These are phyloP conservation scores for Durusdinium trenchii DNA, from an alignment of 73 alveolate species.

Conservation along the genomic window DNA sequence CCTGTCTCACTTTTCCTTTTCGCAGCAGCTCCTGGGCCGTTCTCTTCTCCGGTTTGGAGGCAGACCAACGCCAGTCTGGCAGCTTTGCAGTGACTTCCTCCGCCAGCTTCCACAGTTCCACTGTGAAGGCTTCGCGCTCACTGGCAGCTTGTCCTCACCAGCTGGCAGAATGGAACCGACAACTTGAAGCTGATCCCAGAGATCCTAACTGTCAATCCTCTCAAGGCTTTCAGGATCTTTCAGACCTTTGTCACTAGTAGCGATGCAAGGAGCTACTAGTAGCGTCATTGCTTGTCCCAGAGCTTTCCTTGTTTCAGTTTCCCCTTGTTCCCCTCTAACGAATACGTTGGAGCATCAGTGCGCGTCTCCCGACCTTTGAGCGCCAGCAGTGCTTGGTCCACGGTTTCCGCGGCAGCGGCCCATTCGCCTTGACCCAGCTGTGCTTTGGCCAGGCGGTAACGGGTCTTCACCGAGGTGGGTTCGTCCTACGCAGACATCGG, in stretches of 20 bases:
- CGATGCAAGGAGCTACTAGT: no score
- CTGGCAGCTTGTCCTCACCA: constrained; percentile 19
- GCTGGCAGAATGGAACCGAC: neutral
- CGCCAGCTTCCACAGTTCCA: constrained; percentile 90
- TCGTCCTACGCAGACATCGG: constrained; percentile 51
- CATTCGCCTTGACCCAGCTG: constrained; percentile 47
- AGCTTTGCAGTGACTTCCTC: constrained; percentile 46
- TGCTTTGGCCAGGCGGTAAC: constrained; percentile 77
- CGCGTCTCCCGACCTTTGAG: neutral
- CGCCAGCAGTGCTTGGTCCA: constrained; percentile 55
- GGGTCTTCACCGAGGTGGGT: constrained; percentile 74
- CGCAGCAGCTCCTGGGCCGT: constrained; percentile 42
- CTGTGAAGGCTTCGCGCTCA: constrained; percentile 61
- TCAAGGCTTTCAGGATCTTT: neutral
- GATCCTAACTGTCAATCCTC: neutral
- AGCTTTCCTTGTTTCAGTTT: no score
- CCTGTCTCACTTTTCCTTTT: neutral
- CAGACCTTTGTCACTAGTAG: no score
- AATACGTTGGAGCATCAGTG: no score
- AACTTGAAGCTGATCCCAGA: neutral
- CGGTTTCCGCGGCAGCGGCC: constrained; percentile 48
- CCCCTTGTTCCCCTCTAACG: no score
- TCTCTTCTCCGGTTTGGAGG: constrained; percentile 60
- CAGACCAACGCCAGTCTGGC: constrained; percentile 55
- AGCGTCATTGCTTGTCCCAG: no score